Conservation (phyloP, 331 rosid species). For the Quercus tomentella region DNA sequence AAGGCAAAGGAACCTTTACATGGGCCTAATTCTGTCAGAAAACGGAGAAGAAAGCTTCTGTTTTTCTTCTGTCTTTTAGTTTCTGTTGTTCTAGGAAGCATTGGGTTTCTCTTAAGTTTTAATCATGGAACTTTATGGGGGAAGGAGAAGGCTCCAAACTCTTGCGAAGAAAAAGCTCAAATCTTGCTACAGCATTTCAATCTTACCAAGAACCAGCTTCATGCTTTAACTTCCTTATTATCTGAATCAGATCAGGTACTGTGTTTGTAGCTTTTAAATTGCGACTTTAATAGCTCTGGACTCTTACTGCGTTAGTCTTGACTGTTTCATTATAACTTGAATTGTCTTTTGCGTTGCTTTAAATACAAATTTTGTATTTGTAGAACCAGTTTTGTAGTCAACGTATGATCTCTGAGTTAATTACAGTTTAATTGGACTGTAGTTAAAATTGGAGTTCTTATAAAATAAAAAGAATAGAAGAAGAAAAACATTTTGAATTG, state of each 20-base stretch:
- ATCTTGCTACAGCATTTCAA: constrained; percentile 61
- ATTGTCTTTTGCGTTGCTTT: neutral
- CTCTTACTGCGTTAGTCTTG: neutral
- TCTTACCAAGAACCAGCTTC: constrained; percentile 62
- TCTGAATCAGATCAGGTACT: constrained; percentile 84
- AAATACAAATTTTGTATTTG: neutral
- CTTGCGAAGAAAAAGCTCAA: constrained; percentile 47
- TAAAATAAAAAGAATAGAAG: neutral
- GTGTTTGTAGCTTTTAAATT: constrained; percentile 4
- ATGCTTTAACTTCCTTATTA: constrained; percentile 50
- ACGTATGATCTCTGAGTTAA: neutral
- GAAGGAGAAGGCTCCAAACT: constrained; percentile 31
- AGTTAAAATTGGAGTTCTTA: neutral
- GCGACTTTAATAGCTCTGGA: neutral
- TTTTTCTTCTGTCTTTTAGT: constrained; percentile 49
- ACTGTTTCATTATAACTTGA: constrained; percentile 7
- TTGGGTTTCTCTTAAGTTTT: constrained; percentile 42
- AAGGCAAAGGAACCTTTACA: constrained; percentile 49
- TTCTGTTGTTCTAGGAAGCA: constrained; percentile 30
- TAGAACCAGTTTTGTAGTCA: constrained; percentile 4
- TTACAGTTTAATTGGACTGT: constrained; percentile 15
- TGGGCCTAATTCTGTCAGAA: constrained; percentile 41
- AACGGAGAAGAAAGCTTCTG: constrained; percentile 44
- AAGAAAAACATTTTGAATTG: neutral
- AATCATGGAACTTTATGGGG: constrained; percentile 23